These are phyloP conservation scores for Styphnolobium japonicum DNA, from an alignment of 306 rosid species.

Conservation along the genomic window DNA sequence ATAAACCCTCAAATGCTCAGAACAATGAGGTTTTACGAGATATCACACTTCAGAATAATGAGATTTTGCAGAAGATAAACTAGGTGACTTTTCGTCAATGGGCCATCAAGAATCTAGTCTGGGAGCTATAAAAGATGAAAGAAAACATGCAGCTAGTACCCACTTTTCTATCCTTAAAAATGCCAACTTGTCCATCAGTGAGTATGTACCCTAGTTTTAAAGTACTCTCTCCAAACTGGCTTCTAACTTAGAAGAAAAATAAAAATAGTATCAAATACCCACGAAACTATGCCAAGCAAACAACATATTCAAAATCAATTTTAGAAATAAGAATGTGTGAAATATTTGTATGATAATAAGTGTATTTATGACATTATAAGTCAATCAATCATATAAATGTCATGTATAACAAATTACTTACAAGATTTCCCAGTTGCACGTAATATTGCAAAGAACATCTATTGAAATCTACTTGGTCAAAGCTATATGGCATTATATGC, in stretches of 20 bases:
- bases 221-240: conserved; percentile 96
- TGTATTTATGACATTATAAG: no score
- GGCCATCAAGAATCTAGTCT: conserved; percentile 72
- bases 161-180: conserved; percentile 91
- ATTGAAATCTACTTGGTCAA: no score
- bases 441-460: no score
- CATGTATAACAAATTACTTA: no score
- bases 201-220: conserved; percentile 89
- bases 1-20: no score
- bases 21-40: not conserved
- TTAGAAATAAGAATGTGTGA: not conserved
- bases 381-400: no score
- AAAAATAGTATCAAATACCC: conserved; percentile 11
- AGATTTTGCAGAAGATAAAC: conserved; percentile 14
- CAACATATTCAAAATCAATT: conserved; percentile 17
- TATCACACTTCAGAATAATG: conserved; percentile 1
- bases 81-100: conserved; percentile 9
- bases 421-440: no score
- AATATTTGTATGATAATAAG: no score
- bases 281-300: conserved; percentile 4
- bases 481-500: no score
- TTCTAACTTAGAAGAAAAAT: conserved; percentile 65
- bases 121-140: conserved; percentile 92
- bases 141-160: conserved; percentile 97
- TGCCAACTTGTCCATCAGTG: conserved; percentile 94